These are phyloP conservation scores for Isabelozyma heimii DNA, from an alignment of 805 yeast species.

Conservation along the genomic window DNA sequence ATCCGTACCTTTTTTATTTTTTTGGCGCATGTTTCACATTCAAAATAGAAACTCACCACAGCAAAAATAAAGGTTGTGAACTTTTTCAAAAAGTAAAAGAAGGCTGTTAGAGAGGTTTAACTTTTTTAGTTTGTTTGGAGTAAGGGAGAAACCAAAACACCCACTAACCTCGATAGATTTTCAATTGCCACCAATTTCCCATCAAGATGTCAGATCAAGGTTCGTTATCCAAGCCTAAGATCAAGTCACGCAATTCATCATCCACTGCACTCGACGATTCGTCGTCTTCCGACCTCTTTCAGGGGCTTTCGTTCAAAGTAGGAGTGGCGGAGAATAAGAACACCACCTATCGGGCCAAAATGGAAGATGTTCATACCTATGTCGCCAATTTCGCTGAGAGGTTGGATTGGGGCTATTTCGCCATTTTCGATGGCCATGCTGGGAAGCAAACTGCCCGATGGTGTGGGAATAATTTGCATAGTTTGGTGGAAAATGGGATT, in stretches of 20 bases:
- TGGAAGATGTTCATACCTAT: slow-evolving; percentile 96
- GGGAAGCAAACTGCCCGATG: slow-evolving; percentile 90
- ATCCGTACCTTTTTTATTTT: too few species aligned
- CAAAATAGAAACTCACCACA: too few species aligned
- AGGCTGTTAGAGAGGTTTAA: too few species aligned
- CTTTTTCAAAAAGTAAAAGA: too few species aligned
- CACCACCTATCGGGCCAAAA: slow-evolving; percentile 72
- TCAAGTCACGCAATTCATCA: slow-evolving; percentile 10
- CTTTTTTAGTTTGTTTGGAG: too few species aligned
- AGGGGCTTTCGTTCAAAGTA: slow-evolving; percentile 68
- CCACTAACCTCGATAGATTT: too few species aligned
- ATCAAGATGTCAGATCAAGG: background rate
- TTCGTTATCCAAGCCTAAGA: background rate
- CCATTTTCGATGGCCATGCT: slow-evolving; percentile 96
- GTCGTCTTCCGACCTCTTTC: slow-evolving; percentile 39
- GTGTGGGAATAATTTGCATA: slow-evolving; percentile 87
- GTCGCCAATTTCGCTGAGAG: slow-evolving; percentile 91
- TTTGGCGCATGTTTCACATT: too few species aligned
- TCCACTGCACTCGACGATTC: slow-evolving; percentile 7
- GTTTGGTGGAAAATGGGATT: slow-evolving; percentile 59
- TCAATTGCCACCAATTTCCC: too few species aligned
- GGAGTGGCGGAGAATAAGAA: slow-evolving; percentile 94
- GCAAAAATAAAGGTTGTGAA: too few species aligned
- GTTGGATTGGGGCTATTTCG: slow-evolving; percentile 92
- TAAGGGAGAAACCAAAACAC: too few species aligned